phyloP scores from a whole-genome alignment of 805 yeast genomes.

The Hanseniaspora meyeri region DNA sequence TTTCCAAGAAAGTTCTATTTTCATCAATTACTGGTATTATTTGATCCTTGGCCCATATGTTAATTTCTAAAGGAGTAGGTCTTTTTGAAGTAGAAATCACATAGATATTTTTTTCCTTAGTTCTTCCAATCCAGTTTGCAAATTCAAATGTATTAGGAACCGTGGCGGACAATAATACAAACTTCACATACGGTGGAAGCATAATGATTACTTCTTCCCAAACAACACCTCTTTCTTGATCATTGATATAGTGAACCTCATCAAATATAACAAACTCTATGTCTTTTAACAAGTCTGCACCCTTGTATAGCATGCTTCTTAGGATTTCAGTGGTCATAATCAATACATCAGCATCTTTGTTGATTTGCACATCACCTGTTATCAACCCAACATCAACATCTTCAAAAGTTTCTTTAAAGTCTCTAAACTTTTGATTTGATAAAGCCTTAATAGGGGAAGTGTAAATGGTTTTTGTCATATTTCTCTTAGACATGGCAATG shows the following conservation, averaged over 20 bases:
- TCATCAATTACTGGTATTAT: conserved; percentile 64
- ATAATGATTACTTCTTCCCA: conserved; percentile 99
- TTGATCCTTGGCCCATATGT: conserved; percentile 67
- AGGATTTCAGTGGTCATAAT: conserved; percentile 97
- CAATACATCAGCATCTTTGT: conserved; percentile 88
- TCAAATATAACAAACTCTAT: conserved; percentile 96
- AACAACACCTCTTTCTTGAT: conserved; percentile 93
- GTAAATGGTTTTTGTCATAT: conserved; percentile 93
- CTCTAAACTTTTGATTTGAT: conserved; percentile 82
- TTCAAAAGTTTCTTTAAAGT: conserved; percentile 65
- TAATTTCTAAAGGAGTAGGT: conserved; percentile 89
- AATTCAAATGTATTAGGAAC: conserved; percentile 97
- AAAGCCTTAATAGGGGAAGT: conserved; percentile 91
- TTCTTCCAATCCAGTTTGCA: conserved; percentile 97
- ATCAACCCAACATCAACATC: conserved; percentile 60
- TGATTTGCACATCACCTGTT: conserved; percentile 96
- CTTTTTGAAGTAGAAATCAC: conserved; percentile 93
- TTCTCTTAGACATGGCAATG: conserved; percentile 88
- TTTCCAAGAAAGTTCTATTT: conserved; percentile 53
- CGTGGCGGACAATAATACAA: conserved; percentile 84
- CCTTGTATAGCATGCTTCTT: conserved; percentile 88
- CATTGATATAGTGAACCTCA: conserved; percentile 96
- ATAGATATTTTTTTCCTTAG: conserved; percentile 88
- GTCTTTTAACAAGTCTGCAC: conserved; percentile 91
- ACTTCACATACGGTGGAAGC: conserved; percentile 93